Conservation (phyloP, 805 yeast species). For the Candida silvatica region DNA sequence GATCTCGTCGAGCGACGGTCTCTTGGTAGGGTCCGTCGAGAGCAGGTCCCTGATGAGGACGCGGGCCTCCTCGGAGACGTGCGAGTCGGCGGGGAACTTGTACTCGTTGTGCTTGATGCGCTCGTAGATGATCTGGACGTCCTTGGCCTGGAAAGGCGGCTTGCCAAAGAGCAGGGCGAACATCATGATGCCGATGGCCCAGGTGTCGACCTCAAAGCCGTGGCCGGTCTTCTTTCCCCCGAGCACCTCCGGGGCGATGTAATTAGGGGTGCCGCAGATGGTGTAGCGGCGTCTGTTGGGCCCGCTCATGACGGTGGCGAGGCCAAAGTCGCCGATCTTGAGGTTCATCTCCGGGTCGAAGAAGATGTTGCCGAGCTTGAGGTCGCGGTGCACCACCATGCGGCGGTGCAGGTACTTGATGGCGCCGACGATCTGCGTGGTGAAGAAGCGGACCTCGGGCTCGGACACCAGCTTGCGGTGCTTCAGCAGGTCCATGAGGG, state of each 20-base stretch:
- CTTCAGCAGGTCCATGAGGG: constrained; percentile 85
- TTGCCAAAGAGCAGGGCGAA: constrained; percentile 88
- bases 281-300: constrained; percentile 76
- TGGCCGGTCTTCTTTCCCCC: constrained; percentile 86
- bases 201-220: constrained; percentile 88
- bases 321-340: constrained; percentile 96
- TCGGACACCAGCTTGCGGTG: constrained; percentile 79
- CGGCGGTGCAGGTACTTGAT: constrained; percentile 86
- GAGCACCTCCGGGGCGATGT: constrained; percentile 96
- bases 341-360: constrained; percentile 90
- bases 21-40: constrained; percentile 64
- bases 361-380: constrained; percentile 92
- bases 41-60: constrained; percentile 65
- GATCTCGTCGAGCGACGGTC: constrained; percentile 77
- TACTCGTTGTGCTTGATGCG: constrained; percentile 81
- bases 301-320: constrained; percentile 83
- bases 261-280: constrained; percentile 97
- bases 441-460: constrained; percentile 83
- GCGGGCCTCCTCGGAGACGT: constrained; percentile 64
- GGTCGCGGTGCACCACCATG: constrained; percentile 90
- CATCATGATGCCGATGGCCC: constrained; percentile 98
- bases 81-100: constrained; percentile 55
- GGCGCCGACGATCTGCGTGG: constrained; percentile 93
- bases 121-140: constrained; percentile 85
- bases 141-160: constrained; percentile 97